Conservation (phyloP, 768 basidiomycete species). For the Phlebiopsis flavidoalba region DNA sequence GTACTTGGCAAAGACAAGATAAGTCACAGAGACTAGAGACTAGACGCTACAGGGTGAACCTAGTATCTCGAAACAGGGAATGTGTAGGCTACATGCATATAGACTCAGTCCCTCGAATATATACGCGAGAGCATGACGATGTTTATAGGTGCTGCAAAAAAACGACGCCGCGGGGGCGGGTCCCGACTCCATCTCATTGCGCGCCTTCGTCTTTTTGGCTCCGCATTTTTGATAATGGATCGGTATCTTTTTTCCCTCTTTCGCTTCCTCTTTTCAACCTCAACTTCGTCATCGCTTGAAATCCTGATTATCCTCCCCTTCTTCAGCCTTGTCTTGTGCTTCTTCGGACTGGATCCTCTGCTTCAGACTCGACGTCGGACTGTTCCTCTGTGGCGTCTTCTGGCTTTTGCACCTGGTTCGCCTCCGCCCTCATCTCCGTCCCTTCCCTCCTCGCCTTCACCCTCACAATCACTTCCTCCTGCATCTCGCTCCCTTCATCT, state of each 20-base stretch:
- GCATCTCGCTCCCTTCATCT: slow-evolving; percentile 38
- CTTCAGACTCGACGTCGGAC: not conserved
- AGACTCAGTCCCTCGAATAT: too few species aligned
- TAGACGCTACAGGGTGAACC: too few species aligned
- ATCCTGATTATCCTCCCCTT: not conserved
- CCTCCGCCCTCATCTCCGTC: slow-evolving; percentile 18
- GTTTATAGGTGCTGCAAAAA: slow-evolving; percentile 57
- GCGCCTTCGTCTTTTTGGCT: slow-evolving; percentile 53
- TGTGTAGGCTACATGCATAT: too few species aligned
- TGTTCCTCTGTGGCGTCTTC: slow-evolving; percentile 17
- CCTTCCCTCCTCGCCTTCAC: slow-evolving; percentile 28
- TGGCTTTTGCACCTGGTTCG: slow-evolving; percentile 9
- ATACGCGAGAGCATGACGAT: too few species aligned
- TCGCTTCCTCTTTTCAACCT: slow-evolving; percentile 35
- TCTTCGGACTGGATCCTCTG: not conserved
- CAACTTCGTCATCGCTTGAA: slow-evolving; percentile 4
- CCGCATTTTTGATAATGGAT: slow-evolving; percentile 36
- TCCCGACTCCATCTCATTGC: slow-evolving; percentile 52
- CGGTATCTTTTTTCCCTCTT: slow-evolving; percentile 53
- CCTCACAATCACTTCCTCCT: slow-evolving; percentile 30
- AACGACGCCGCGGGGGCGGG: slow-evolving; percentile 47
- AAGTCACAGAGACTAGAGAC: too few species aligned
- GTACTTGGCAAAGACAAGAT: too few species aligned
- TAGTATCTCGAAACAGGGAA: too few species aligned
- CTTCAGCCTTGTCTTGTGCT: too few species aligned